These are phyloP conservation scores for Apodospora peruviana DNA, from an alignment of 495 filamentous ascomycete species.

Conservation along the genomic window DNA sequence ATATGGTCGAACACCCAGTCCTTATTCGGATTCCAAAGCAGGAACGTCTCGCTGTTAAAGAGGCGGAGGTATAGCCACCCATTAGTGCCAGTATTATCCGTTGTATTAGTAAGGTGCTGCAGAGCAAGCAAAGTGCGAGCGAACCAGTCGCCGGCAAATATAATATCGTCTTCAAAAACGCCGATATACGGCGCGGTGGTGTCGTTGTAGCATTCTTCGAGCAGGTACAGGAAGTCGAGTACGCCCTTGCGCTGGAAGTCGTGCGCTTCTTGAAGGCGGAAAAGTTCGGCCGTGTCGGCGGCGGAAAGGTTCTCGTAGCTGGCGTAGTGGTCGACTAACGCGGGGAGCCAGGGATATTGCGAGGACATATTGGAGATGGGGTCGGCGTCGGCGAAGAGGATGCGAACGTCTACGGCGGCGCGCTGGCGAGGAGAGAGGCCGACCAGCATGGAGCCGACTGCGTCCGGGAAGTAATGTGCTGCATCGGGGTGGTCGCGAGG, in stretches of 20 bases:
- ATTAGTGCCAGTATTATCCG: constrained; percentile 10
- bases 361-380: constrained; percentile 9
- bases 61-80: constrained; percentile 44
- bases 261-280: constrained; percentile 14
- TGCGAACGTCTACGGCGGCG: constrained; percentile 20
- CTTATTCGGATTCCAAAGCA: constrained; percentile 2
- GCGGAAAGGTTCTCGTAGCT: constrained; percentile 15
- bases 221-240: constrained; percentile 40
- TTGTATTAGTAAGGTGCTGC: constrained; percentile 18
- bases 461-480: constrained; percentile 28
- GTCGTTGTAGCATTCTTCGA: constrained; percentile 32
- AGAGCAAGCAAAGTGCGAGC: constrained; percentile 35
- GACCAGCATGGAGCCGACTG: constrained; percentile 31
- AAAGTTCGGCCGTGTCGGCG: constrained; percentile 14
- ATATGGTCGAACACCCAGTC: constrained; percentile 10
- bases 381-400: constrained; percentile 31
- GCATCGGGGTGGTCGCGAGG: constrained; percentile 21
- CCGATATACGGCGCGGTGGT: constrained; percentile 37
- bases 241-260: constrained; percentile 27
- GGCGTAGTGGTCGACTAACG: constrained; percentile 21
- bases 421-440: constrained; percentile 31
- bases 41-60: constrained; percentile 38
- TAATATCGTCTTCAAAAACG: constrained; percentile 46
- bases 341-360: constrained; percentile 13
- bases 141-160: constrained; percentile 43